Conservation (phyloP, 768 basidiomycete genomes). For the Chalciporus pseudorubinellus region DNA sequence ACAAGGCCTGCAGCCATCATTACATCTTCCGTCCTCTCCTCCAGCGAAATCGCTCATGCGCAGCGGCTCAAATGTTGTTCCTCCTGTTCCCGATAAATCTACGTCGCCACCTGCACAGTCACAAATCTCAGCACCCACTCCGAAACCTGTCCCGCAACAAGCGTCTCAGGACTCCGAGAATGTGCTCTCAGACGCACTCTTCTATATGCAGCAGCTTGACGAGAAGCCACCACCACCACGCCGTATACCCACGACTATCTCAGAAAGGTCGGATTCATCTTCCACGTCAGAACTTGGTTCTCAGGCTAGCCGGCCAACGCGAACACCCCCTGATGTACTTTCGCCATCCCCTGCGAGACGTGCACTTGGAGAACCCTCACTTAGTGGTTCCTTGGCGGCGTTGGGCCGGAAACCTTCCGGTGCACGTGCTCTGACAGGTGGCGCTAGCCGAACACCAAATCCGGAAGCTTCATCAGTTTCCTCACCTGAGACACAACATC, state of each 20-base stretch:
- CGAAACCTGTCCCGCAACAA: conserved; percentile 24
- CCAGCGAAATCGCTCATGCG: conserved; percentile 15
- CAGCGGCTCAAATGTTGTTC: conserved; percentile 15
- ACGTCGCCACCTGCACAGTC: conserved; percentile 15
- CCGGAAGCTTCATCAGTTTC: conserved; percentile 35
- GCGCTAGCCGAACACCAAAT: conserved; percentile 39
- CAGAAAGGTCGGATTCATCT: conserved; percentile 40
- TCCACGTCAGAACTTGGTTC: conserved; percentile 32
- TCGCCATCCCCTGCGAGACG: conserved; percentile 20
- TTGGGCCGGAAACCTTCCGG: conserved; percentile 75
- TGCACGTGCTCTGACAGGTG: conserved; percentile 63
- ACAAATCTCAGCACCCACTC: conserved; percentile 23
- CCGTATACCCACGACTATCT: conserved; percentile 46
- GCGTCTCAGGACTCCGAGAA: conserved; percentile 29
- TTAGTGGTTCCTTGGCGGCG: conserved; percentile 36
- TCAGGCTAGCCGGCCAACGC: conserved; percentile 16
- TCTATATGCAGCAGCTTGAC: conserved; percentile 64
- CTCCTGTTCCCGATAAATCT: conserved; percentile 29
- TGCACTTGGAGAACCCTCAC: conserved; percentile 30
- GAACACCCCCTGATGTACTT: conserved; percentile 22
- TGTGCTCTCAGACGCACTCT: conserved; percentile 57
- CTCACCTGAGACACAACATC: conserved; percentile 34
- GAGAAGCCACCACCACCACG: conserved; percentile 29
- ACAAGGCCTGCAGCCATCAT: conserved; percentile 27
- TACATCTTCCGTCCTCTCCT: conserved; percentile 3